These are phyloP conservation scores for Pseudogymnoascus sp. DNA, from an alignment of 2,329 filamentous ascomycete genomes.

Conservation along the genomic window DNA sequence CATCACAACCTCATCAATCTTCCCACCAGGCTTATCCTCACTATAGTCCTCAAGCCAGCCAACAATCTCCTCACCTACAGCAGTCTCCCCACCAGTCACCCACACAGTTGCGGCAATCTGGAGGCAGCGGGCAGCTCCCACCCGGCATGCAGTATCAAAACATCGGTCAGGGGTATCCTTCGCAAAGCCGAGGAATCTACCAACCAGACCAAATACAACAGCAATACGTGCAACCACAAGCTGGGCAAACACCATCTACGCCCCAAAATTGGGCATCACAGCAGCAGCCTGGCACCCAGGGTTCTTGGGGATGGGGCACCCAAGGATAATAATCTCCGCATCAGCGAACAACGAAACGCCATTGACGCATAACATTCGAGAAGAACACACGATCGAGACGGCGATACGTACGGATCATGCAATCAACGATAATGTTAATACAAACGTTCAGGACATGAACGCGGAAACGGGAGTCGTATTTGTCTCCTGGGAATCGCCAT, in stretches of 20 bases:
- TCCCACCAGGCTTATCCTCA: conserved; percentile 49
- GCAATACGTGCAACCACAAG: conserved; percentile 59
- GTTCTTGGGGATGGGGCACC: conserved; percentile 25
- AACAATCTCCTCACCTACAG: conserved; percentile 29
- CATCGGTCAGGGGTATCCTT: conserved; percentile 51
- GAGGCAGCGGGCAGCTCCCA: conserved; percentile 47
- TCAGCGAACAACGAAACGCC: conserved; percentile 1
- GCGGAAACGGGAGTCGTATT: conserved; percentile 5
- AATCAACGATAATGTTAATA: conserved; percentile 9
- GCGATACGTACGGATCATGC: conserved; percentile 4
- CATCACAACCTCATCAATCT: conserved; percentile 53
- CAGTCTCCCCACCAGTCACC: conserved; percentile 48
- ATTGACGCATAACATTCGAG: conserved; percentile 5
- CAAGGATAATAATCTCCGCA: conserved; percentile 10
- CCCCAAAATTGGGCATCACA: conserved; percentile 27
- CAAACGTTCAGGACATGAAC: conserved; percentile 4
- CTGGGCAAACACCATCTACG: conserved; percentile 29
- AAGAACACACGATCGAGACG: conserved; percentile 2
- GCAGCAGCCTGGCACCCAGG: conserved; percentile 20
- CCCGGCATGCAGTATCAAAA: conserved; percentile 53
- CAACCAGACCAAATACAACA: conserved; percentile 54
- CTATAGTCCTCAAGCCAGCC: conserved; percentile 39
- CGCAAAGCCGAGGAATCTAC: conserved; percentile 51
- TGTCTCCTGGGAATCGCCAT: background rate
- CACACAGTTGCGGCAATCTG: conserved; percentile 52